Evolutionary conservation across 345 rosid genomes (phyloP).

Genomic region (Conringia planisiliqua): DNA sequence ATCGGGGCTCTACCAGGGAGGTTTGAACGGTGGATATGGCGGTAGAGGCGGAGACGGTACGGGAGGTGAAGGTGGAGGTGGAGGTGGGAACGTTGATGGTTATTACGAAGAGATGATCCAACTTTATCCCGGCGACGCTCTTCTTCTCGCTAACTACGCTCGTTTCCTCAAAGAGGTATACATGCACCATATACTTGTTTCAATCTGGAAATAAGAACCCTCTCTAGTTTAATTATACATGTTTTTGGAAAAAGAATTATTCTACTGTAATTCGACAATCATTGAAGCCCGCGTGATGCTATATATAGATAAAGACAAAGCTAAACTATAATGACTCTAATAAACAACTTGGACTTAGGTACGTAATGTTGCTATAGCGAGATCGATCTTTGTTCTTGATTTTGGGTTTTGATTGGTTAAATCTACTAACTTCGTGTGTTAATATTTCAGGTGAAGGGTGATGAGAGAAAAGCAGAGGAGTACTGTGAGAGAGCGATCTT

Average conservation of each 20-base stretch:
- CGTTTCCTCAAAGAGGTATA: slow-evolving; percentile 66
- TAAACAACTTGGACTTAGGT: background rate
- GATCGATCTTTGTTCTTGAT: background rate
- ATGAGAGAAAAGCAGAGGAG: slow-evolving; percentile 61
- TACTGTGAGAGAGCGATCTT: slow-evolving; percentile 60
- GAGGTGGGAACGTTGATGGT: slow-evolving; percentile 44
- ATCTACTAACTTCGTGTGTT: background rate
- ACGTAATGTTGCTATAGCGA: background rate
- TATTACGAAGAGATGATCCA: slow-evolving; percentile 64
- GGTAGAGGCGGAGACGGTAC: slow-evolving; percentile 26
- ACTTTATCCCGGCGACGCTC: slow-evolving; percentile 50
- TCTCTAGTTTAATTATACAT: background rate
- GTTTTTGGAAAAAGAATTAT: background rate
- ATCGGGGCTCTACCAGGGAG: background rate
- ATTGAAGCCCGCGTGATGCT: background rate
- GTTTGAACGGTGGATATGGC: slow-evolving; percentile 52
- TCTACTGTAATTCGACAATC: background rate
- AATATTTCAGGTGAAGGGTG: slow-evolving; percentile 45
- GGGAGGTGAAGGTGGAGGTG: slow-evolving; percentile 32
- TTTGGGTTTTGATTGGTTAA: background rate
- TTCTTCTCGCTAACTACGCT: slow-evolving; percentile 65
- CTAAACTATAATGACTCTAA: background rate
- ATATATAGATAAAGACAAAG: background rate
- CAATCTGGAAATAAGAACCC: background rate
- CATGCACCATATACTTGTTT: background rate